Percentiles rank a stretch among this genome's conserved stretches.
phyloP scores from a whole-genome alignment of 306 rosid genomes.

The Cicer pinnatifidum region DNA sequence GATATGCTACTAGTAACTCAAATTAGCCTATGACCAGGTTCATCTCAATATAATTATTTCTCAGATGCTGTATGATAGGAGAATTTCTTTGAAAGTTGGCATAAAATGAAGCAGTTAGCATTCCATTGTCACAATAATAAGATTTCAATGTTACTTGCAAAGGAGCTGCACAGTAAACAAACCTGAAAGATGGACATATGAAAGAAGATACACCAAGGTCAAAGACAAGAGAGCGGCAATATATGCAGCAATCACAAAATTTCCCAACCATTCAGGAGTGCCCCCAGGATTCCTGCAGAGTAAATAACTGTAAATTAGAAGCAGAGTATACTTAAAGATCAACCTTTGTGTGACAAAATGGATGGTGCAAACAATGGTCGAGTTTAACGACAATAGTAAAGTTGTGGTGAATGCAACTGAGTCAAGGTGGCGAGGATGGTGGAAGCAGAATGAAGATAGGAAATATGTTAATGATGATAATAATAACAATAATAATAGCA shows the following conservation, averaged over 20 bases:
- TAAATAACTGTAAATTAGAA: conserved; percentile 42
- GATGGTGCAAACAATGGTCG: conserved; percentile 16
- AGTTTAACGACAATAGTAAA: conserved; percentile 12
- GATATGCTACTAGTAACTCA: background rate
- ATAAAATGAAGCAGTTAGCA: conserved; percentile 36
- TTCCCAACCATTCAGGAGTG: conserved; percentile 93
- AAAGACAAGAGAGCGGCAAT: conserved; percentile 66
- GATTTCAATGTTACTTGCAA: conserved; percentile 26
- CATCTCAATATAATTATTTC: conserved; percentile 8
- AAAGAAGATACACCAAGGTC: conserved; percentile 88
- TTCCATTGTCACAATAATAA: conserved; percentile 8
- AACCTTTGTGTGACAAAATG: conserved; percentile 24
- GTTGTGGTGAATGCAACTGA: conserved; percentile 27
- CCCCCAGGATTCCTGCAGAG: conserved; percentile 85
- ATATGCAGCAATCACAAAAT: conserved; percentile 61
- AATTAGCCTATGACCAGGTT: background rate
- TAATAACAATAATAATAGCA: background rate
- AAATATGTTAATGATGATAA: background rate
- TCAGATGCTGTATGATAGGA: background rate
- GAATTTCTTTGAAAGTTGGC: background rate
- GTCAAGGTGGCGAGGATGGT: conserved; percentile 10
- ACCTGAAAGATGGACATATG: conserved; percentile 97
- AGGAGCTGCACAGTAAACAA: conserved; percentile 34
- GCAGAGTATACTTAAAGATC: conserved; percentile 23
- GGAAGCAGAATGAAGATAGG: background rate